Evolutionary conservation across 371 early-diverging fungal genomes (phyloP), one percentile per base, ranked within the genome.

Genomic region (Mucor racemosus): DNA sequence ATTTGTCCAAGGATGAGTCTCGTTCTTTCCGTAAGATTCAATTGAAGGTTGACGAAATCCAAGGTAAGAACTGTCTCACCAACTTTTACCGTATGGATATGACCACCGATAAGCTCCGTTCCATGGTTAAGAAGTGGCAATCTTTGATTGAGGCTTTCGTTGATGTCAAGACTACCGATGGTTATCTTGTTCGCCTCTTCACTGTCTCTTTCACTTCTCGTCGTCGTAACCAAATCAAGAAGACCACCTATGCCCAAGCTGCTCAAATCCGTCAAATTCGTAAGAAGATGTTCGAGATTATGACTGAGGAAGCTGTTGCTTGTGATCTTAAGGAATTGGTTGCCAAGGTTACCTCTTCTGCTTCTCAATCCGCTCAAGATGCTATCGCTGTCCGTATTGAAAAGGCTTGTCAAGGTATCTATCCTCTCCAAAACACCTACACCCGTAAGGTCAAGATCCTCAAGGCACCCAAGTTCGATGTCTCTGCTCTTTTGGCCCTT

Each of bases 281-380:
- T 87, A 96, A 99, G 92, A 97, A 98, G 93, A 99, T 99, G 96
- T 96, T 98, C 85, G 99, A 99, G 80, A 92, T 99, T 85, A 94
- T 99, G 86, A 89, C 86, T 74, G 88, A 91, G 68, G 97, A 99
- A 87, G 89, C 97, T 56, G 68, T 88, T 68, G 82, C 90, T 42
- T 91, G 94, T 87, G 97, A 97, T 82, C 87, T 99, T 76, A 95
- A 97, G 90, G 97, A 97, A 79, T 86, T 99, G 42, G 94, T 99
- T 80, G 89, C 90, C 82, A 99, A 99, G 94, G 89, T 99, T 63
- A 87, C 91, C 76, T 83, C 89, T 70, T 77, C 80, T 68, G 80
- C 83, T 54, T 78, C 78, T 58, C 65, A 68, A 42, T 67, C 73
- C 19, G 80, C 83, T 66, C 83, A 83, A 74, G 94, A 94, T 74